These are phyloP conservation scores for Boletus holoroseus DNA, from an alignment of 1,284 basidiomycete species.

Conservation along the genomic window DNA sequence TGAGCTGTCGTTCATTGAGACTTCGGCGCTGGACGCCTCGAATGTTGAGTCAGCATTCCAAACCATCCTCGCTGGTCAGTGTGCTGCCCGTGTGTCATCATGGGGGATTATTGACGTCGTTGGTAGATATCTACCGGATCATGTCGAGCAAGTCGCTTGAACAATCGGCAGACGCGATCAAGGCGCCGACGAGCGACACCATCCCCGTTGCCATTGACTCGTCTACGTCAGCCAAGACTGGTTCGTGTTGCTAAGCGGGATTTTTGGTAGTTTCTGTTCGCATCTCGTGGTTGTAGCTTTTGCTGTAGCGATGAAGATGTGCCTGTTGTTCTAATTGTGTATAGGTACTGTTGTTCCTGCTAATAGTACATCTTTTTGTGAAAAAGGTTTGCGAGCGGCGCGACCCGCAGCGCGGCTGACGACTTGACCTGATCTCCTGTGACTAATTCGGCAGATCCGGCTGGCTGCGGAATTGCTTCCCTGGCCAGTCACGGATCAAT, in stretches of 20 bases:
- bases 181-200: conserved; percentile 63
- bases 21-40: conserved; percentile 97
- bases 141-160: conserved; percentile 88
- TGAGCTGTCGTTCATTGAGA: conserved; percentile 94
- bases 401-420: conserved; percentile 75
- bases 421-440: conserved; percentile 77
- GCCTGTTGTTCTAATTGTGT: conserved; percentile 15
- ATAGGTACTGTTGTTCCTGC: conserved; percentile 19
- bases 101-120: conserved; percentile 6
- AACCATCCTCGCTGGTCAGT: conserved; percentile 86
- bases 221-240: conserved; percentile 31
- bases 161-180: conserved; percentile 67
- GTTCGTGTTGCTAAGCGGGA: conserved; percentile 41
- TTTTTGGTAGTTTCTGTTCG: not conserved
- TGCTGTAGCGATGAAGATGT: not conserved
- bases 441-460: conserved; percentile 82
- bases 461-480: conserved; percentile 86
- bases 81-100: not conserved
- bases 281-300: conserved; percentile 12
- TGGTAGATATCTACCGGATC: conserved; percentile 88
- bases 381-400: conserved; percentile 67
- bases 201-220: conserved; percentile 66
- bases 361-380: conserved; percentile 17
- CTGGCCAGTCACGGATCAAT: conserved; percentile 75
- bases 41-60: conserved; percentile 98